A percentile compares a stretch with the other conserved stretches of the same genome.
phyloP scores from a whole-genome alignment of 805 yeast genomes.

The Isabelozyma pseudorhagii region DNA sequence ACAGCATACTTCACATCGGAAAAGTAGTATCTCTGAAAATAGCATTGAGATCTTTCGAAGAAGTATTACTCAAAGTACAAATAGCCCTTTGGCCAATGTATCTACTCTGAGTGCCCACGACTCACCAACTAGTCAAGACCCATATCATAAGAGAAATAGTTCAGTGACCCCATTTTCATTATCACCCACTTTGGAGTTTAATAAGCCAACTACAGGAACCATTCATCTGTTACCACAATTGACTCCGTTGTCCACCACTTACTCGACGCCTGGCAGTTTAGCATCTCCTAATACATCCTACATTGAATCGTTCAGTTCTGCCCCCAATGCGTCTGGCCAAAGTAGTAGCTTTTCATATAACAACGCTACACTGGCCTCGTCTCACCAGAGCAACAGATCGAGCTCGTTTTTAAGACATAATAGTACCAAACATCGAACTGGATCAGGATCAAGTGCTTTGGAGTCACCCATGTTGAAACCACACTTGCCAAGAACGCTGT shows the following conservation, averaged over 20 bases:
- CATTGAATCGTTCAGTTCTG: conserved; percentile 7
- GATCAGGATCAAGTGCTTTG: conserved; percentile 39
- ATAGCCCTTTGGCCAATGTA: conserved; percentile 22
- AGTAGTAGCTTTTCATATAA: too few species aligned
- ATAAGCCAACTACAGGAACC: conserved; percentile 11
- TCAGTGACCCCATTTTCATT: conserved; percentile 45
- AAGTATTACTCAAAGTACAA: conserved; percentile 10
- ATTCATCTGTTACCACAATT: conserved; percentile 1
- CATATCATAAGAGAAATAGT: conserved; percentile 29
- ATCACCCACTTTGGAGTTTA: conserved; percentile 35
- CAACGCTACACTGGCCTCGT: background rate
- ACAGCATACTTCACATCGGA: conserved; percentile 45
- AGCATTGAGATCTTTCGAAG: conserved; percentile 39
- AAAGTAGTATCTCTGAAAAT: conserved; percentile 41
- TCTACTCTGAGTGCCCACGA: conserved; percentile 13
- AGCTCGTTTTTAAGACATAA: conserved; percentile 3
- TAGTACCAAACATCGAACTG: conserved; percentile 5
- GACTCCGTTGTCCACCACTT: background rate
- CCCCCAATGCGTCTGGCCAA: background rate
- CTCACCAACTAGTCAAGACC: conserved; percentile 13
- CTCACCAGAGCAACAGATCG: conserved; percentile 2
- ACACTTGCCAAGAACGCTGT: conserved; percentile 43
- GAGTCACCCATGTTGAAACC: conserved; percentile 53
- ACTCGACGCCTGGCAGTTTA: conserved; percentile 1
- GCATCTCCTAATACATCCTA: conserved; percentile 12